Conservation (phyloP, 257 asterid species). For the Solanum tarijense region DNA sequence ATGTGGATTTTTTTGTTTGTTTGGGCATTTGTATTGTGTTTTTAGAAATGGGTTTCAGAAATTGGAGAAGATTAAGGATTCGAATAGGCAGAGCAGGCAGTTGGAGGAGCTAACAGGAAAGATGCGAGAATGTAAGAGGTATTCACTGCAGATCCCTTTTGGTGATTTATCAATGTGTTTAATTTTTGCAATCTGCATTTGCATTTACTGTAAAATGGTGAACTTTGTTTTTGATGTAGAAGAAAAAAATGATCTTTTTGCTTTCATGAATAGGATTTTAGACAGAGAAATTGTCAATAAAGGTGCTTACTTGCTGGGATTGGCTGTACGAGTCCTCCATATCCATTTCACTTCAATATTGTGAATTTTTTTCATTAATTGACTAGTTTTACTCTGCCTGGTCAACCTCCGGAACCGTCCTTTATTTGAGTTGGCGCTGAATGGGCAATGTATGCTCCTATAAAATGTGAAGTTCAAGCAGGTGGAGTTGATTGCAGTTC, state of each 20-base stretch:
- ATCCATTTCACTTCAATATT: neutral
- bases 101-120: constrained; percentile 94
- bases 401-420: neutral
- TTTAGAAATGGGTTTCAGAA: constrained; percentile 95
- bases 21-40: neutral
- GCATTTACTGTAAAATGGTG: neutral
- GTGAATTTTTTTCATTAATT: neutral
- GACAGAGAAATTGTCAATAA: neutral
- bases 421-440: neutral
- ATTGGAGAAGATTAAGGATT: constrained; percentile 87
- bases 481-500: neutral
- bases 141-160: neutral
- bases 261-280: neutral
- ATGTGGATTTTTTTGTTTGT: neutral
- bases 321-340: neutral
- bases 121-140: constrained; percentile 99
- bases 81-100: constrained; percentile 86
- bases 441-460: neutral
- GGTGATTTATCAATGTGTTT: neutral
- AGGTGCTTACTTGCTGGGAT: neutral
- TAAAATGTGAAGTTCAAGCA: neutral
- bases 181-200: neutral
- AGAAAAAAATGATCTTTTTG: neutral
- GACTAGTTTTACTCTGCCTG: neutral
- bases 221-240: neutral